These are phyloP conservation scores for Tylopilus sp. DNA, from an alignment of 1,284 basidiomycete genomes.

Conservation along the genomic window DNA sequence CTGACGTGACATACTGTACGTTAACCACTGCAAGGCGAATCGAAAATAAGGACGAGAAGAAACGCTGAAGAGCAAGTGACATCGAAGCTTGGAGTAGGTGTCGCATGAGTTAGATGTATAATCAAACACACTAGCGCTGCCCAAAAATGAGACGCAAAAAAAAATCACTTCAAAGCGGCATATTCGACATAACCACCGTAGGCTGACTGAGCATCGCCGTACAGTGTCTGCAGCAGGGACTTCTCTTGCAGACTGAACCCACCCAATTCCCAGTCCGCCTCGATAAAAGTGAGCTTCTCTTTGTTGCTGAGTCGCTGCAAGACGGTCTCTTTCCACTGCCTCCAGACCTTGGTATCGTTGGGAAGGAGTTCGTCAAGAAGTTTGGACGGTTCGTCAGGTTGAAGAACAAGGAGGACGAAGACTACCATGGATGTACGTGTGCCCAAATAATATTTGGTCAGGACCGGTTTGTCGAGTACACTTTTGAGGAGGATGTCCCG, in stretches of 20 bases:
- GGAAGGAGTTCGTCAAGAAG: slow-evolving; percentile 29
- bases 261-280: slow-evolving; percentile 24
- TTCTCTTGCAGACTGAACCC: slow-evolving; percentile 17
- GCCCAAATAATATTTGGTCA: slow-evolving; percentile 29
- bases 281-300: slow-evolving; percentile 24
- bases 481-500: slow-evolving; percentile 21
- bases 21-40: too few species aligned
- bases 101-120: too few species aligned
- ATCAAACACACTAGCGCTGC: too few species aligned
- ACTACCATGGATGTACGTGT: slow-evolving; percentile 31
- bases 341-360: slow-evolving; percentile 34
- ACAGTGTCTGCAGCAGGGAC: slow-evolving; percentile 22
- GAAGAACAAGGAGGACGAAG: slow-evolving; percentile 30
- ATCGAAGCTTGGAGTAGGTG: too few species aligned
- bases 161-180: slow-evolving; percentile 3
- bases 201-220: slow-evolving; percentile 22
- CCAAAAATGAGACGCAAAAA: too few species aligned
- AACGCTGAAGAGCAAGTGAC: too few species aligned
- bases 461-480: slow-evolving; percentile 22
- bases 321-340: slow-evolving; percentile 22
- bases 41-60: too few species aligned
- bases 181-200: slow-evolving; percentile 18
- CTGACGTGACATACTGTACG: too few species aligned
- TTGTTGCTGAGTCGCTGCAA: slow-evolving; percentile 11
- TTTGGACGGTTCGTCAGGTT: slow-evolving; percentile 21